Evolutionary conservation across 1,139 yeast species (phyloP).

Genomic region (Saccharomyces pastorianus): DNA sequence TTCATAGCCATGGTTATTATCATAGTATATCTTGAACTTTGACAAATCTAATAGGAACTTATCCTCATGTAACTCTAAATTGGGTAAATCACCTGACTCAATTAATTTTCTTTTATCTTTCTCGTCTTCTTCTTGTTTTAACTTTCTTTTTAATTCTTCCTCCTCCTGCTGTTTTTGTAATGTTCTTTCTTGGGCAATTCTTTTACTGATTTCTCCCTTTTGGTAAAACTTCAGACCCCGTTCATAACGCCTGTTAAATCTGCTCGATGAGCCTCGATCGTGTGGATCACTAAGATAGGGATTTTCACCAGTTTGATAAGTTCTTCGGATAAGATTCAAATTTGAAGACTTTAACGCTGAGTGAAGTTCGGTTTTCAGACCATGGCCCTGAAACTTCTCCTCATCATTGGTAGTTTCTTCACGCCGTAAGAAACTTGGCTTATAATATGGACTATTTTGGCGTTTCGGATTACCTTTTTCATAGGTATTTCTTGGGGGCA

Average conservation of each 20-base stretch:
- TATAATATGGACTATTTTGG: not conserved
- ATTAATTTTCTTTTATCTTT: conserved; percentile 7
- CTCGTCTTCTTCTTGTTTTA: conserved; percentile 7
- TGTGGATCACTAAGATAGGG: conserved; percentile 21
- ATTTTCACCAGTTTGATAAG: conserved; percentile 19
- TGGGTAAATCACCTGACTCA: conserved; percentile 25
- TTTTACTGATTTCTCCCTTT: conserved; percentile 20
- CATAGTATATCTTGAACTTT: conserved; percentile 12
- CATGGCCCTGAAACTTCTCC: conserved; percentile 10
- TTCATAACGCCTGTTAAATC: conserved; percentile 11
- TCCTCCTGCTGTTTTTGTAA: conserved; percentile 7
- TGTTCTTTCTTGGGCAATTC: conserved; percentile 13
- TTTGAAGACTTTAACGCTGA: conserved; percentile 26
- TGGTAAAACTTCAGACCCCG: conserved; percentile 17
- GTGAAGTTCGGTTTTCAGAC: conserved; percentile 27
- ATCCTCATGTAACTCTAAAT: conserved; percentile 18
- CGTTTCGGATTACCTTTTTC: not conserved
- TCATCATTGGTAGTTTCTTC: not conserved
- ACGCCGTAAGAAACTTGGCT: not conserved
- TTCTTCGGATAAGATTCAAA: conserved; percentile 19
- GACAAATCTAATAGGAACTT: conserved; percentile 9
- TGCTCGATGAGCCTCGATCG: conserved; percentile 2
- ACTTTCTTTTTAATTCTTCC: conserved; percentile 2
- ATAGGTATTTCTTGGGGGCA: not conserved
- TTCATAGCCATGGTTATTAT: conserved; percentile 10